Evolutionary conservation across 192 early-diverging fungal genomes (phyloP).

Genomic region (Backusella mclennaniae): DNA sequence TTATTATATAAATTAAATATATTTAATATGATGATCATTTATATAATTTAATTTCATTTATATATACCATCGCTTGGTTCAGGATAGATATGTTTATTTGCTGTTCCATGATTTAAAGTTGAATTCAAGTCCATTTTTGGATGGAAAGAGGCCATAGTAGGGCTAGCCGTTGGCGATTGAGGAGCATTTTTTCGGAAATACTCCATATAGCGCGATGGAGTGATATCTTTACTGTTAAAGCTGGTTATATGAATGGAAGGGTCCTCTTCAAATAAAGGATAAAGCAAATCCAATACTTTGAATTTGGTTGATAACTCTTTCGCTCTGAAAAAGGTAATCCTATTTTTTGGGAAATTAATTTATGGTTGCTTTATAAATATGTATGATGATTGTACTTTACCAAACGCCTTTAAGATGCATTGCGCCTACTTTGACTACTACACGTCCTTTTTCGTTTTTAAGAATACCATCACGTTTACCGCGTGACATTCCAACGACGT

Average conservation of each 20-base stretch:
- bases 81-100: background rate
- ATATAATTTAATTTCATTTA: background rate
- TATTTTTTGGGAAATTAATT: slow-evolving; percentile 14
- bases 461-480: slow-evolving; percentile 83
- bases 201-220: background rate
- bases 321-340: slow-evolving; percentile 65
- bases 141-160: background rate
- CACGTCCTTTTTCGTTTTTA: slow-evolving; percentile 82
- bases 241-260: slow-evolving; percentile 59
- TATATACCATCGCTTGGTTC: background rate
- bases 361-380: slow-evolving; percentile 4
- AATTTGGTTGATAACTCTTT: slow-evolving; percentile 64
- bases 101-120: background rate
- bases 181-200: background rate
- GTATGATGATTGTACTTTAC: slow-evolving; percentile 37
- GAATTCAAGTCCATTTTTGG: background rate
- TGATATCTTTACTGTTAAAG: background rate
- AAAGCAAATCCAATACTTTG: slow-evolving; percentile 66
- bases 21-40: slow-evolving; percentile 2
- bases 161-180: background rate
- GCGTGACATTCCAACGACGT: slow-evolving; percentile 83
- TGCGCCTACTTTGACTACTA: slow-evolving; percentile 80
- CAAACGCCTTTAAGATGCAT: slow-evolving; percentile 88
- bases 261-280: slow-evolving; percentile 74
- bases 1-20: background rate